Conservation (phyloP, 2,329 filamentous ascomycete genomes). For the Elsinoe arachidis region DNA sequence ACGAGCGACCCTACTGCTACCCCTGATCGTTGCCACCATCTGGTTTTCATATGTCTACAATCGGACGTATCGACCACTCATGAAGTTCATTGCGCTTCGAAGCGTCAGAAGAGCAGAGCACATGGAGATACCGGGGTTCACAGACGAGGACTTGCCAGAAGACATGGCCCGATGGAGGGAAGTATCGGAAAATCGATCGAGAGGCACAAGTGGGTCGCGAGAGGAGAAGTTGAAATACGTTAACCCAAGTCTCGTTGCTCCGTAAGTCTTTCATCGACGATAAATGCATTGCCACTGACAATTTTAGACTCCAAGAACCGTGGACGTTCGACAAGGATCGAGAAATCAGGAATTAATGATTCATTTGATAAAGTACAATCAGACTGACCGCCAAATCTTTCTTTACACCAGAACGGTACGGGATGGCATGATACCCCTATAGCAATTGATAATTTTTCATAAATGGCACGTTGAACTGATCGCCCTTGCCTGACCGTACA, state of each 20-base stretch:
- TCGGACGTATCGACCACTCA: conserved; percentile 75
- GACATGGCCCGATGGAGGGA: conserved; percentile 26
- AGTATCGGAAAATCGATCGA: conserved; percentile 15
- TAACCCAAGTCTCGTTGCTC: conserved; percentile 63
- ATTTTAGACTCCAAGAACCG: conserved; percentile 53
- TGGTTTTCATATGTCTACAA: conserved; percentile 85
- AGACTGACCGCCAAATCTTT: neutral
- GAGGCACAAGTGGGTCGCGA: conserved; percentile 52
- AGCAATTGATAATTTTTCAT: neutral
- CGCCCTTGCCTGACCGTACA: neutral
- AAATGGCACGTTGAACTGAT: neutral
- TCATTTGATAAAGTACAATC: neutral
- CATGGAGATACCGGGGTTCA: conserved; percentile 34
- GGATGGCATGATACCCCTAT: neutral
- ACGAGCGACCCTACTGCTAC: conserved; percentile 62
- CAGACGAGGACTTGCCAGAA: conserved; percentile 33
- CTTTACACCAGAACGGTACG: too few relatives aligned
- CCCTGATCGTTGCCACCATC: conserved; percentile 68
- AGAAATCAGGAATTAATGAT: neutral
- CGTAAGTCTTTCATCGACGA: conserved; percentile 42
- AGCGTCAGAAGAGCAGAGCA: conserved; percentile 62
- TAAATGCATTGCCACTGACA: conserved; percentile 18
- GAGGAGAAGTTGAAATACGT: conserved; percentile 64
- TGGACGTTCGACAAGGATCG: conserved; percentile 47
- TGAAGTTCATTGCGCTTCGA: conserved; percentile 82